Evolutionary conservation across 108 stramenopile species (phyloP), one percentile per base, ranked within the genome.

Genomic region (Skeletonema tropicum): DNA sequence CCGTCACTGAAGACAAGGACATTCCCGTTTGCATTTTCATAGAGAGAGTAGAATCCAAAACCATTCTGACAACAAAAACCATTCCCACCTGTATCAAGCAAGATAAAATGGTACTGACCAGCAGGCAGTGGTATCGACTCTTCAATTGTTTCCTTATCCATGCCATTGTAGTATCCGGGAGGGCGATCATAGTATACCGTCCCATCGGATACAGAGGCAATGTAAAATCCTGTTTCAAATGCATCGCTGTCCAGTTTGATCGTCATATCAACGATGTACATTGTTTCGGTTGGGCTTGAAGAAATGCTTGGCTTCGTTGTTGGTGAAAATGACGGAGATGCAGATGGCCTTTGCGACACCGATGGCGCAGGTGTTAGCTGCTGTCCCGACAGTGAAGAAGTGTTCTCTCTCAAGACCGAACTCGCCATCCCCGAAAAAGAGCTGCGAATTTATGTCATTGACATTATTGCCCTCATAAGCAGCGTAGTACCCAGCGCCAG

Each of bases 401-500:
- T 74, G 73, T 46, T 57, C 64, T 55, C 38, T 57, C 57, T 59
- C 38, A 12, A 45, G 63, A 41, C 73, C 73, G 14, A 48, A 74
- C 52, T 74, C 73, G 26, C 73, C 73, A 64, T 57, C 30, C 19
- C 73, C 73, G 15, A 55, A 65, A 58, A 74, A 74, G 49, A 74
- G n/a, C 55, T 41, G 73, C 0, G 19, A 52, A 46, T 15, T 29
- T n/a, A 55, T 30, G 49, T 74, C 64, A 52, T 64, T 32, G 21
- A 21, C 57, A 49, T 74, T 62, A 13, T 8, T 63, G 35, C 73
- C 73, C 52, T 74, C 30, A 21, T 64, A 74, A 21, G 66, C 26
- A 23, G 49, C 63, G 26, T 74, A 74, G n/a, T 17, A 74, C 0
- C 73, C 73, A 29, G 25, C 64, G 32, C 73, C 73, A 30, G 73